Conservation (phyloP, 1,139 yeast genomes). For the Protomyces inouyei region DNA sequence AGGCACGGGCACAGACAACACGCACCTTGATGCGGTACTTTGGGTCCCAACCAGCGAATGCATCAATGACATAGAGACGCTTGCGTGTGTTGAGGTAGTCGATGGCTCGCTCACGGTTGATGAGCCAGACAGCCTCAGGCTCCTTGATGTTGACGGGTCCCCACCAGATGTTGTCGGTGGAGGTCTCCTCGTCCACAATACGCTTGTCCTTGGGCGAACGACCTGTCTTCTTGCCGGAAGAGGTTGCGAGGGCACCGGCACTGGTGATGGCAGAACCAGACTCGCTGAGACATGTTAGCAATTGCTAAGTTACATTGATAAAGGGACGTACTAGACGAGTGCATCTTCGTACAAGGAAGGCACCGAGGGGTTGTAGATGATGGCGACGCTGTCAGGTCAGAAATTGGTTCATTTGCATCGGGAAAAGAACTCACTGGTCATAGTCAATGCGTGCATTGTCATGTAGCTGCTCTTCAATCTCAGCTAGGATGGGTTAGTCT, state of each 20-base stretch:
- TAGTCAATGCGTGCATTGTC: slow-evolving; percentile 24
- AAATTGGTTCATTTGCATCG: background rate
- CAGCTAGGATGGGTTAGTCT: slow-evolving; percentile 5
- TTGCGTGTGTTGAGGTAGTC: slow-evolving; percentile 96
- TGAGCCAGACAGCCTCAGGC: slow-evolving; percentile 90
- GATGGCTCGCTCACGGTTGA: slow-evolving; percentile 92
- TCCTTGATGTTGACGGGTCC: slow-evolving; percentile 97
- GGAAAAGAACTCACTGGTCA: slow-evolving; percentile 12
- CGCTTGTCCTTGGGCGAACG: slow-evolving; percentile 98
- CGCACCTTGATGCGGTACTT: slow-evolving; percentile 94
- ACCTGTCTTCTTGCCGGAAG: slow-evolving; percentile 94
- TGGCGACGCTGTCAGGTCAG: slow-evolving; percentile 38
- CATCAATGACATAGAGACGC: slow-evolving; percentile 90
- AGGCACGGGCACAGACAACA: slow-evolving; percentile 96
- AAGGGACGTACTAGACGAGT: slow-evolving; percentile 45
- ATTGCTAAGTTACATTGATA: background rate
- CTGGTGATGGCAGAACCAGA: slow-evolving; percentile 88
- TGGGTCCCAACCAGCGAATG: slow-evolving; percentile 99
- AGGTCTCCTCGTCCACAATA: slow-evolving; percentile 89
- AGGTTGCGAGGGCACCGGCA: slow-evolving; percentile 93
- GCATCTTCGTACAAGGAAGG: slow-evolving; percentile 95
- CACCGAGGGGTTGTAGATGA: slow-evolving; percentile 86
- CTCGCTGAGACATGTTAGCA: slow-evolving; percentile 43
- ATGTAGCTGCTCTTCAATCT: slow-evolving; percentile 24
- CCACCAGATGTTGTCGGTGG: slow-evolving; percentile 86